A percentile compares a stretch with the other conserved stretches of the same genome.
Evolutionary conservation across 805 yeast genomes (phyloP).

Genomic region (Saccharomyces eubayanus): DNA sequence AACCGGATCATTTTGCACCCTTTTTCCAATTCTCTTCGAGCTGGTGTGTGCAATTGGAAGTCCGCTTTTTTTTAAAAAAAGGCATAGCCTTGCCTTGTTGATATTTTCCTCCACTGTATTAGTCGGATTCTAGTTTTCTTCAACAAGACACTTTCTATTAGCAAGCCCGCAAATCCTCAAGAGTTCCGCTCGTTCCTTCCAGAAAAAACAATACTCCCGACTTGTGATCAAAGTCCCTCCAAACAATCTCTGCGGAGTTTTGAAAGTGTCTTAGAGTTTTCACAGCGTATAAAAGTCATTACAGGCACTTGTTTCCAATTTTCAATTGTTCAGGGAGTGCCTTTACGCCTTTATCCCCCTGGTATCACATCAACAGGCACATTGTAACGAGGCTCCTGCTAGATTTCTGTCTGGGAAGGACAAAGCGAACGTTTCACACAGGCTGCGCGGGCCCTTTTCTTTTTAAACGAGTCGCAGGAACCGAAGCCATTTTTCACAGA

Average conservation of each 20-base stretch:
- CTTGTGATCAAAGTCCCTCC: not conserved
- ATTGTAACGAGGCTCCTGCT: not conserved
- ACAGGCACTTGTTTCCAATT: not conserved
- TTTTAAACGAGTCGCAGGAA: not conserved
- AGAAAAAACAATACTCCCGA: not conserved
- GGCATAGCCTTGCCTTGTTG: not conserved
- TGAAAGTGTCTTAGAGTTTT: not conserved
- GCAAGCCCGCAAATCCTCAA: not conserved
- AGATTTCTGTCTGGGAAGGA: not conserved
- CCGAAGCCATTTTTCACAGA: not conserved
- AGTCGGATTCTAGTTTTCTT: not conserved
- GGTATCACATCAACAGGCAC: not conserved
- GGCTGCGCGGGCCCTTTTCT: not conserved
- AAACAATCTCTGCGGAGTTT: not conserved
- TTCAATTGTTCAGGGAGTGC: not conserved
- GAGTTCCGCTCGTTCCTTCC: not conserved
- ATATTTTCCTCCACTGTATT: not conserved
- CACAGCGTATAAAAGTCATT: not conserved
- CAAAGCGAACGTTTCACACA: not conserved
- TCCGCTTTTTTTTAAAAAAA: not conserved
- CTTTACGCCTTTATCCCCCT: not conserved
- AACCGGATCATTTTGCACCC: not conserved
- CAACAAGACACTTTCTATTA: not conserved
- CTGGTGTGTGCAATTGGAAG: not conserved
- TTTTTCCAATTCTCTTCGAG: not conserved